These are phyloP conservation scores for Aspergillus texensis DNA, from an alignment of 2,329 filamentous ascomycete genomes.

Conservation along the genomic window DNA sequence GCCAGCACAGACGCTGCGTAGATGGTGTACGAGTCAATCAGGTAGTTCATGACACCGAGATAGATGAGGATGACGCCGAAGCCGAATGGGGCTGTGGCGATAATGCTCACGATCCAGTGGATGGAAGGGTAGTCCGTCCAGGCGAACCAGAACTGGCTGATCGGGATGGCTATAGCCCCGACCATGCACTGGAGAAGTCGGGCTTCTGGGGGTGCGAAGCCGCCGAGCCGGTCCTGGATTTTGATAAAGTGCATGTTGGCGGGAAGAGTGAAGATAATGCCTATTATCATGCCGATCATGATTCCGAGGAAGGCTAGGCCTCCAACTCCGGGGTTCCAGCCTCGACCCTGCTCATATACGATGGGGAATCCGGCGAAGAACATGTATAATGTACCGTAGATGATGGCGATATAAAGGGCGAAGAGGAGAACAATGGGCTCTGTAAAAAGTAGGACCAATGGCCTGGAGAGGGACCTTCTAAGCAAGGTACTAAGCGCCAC, in stretches of 20 bases:
- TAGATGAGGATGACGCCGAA: constrained; percentile 10
- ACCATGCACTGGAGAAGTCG: constrained; percentile 9
- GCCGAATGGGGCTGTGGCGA: constrained; percentile 3
- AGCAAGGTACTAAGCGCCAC: background rate
- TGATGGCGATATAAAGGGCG: constrained; percentile 13
- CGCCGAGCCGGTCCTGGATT: background rate
- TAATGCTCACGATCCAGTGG: constrained; percentile 9
- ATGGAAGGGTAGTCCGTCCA: constrained; percentile 9
- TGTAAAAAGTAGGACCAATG: constrained; percentile 6
- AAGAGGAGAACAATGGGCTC: constrained; percentile 12
- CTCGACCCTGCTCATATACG: constrained; percentile 10
- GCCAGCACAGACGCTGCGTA: constrained; percentile 7
- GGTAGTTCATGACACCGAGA: constrained; percentile 8
- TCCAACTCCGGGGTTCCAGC: constrained; percentile 6
- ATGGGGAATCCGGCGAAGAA: constrained; percentile 13
- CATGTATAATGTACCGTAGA: constrained; percentile 14
- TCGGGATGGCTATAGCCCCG: constrained; percentile 4
- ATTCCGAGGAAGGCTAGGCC: constrained; percentile 11
- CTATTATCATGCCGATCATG: constrained; percentile 7
- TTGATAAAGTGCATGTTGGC: constrained; percentile 6
- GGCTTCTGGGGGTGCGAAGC: constrained; percentile 8
- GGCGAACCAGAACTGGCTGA: constrained; percentile 11
- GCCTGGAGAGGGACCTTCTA: constrained; percentile 1
- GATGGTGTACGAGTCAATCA: constrained; percentile 11
- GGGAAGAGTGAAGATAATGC: constrained; percentile 1